phyloP scores from a whole-genome alignment of 306 rosid species.

The Comarum palustre region DNA sequence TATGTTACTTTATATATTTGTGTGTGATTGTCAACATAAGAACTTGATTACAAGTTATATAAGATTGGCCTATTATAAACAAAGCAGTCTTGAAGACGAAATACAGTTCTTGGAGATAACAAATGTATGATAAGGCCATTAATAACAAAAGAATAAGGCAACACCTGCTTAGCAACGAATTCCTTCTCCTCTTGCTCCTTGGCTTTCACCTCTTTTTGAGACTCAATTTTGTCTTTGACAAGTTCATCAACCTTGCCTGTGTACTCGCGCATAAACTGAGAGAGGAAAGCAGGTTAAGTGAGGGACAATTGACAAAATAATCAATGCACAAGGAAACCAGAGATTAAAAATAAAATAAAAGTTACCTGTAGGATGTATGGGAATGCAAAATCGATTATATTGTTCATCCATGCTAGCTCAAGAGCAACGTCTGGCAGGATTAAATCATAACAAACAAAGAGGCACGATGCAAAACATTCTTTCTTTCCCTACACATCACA shows the following conservation, averaged over 20 bases:
- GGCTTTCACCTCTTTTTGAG: slow-evolving; percentile 64
- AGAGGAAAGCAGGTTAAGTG: slow-evolving; percentile 11
- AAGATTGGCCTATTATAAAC: not conserved
- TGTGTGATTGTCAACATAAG: not conserved
- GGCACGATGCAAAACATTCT: slow-evolving; percentile 94
- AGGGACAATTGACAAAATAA: not conserved
- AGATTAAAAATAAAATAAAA: not conserved
- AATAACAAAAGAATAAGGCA: not conserved
- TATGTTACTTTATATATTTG: not conserved
- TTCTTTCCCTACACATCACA: slow-evolving; percentile 78
- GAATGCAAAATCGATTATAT: slow-evolving; percentile 82
- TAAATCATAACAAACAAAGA: slow-evolving; percentile 92
- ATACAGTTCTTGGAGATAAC: not conserved
- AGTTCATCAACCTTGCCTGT: slow-evolving; percentile 91
- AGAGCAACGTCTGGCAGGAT: slow-evolving; percentile 81
- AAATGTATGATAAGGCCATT: slow-evolving; percentile 1
- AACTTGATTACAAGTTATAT: not conserved
- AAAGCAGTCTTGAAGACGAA: not conserved
- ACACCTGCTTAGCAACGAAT: slow-evolving; percentile 81
- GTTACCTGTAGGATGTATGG: slow-evolving; percentile 88
- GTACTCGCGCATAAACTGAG: slow-evolving; percentile 85
- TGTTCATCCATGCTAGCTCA: slow-evolving; percentile 92
- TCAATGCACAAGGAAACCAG: not conserved
- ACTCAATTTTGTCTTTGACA: slow-evolving; percentile 79
- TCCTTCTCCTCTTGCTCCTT: slow-evolving; percentile 89